phyloP scores from a whole-genome alignment of 2,329 filamentous ascomycete species.

The Fusarium nanum region DNA sequence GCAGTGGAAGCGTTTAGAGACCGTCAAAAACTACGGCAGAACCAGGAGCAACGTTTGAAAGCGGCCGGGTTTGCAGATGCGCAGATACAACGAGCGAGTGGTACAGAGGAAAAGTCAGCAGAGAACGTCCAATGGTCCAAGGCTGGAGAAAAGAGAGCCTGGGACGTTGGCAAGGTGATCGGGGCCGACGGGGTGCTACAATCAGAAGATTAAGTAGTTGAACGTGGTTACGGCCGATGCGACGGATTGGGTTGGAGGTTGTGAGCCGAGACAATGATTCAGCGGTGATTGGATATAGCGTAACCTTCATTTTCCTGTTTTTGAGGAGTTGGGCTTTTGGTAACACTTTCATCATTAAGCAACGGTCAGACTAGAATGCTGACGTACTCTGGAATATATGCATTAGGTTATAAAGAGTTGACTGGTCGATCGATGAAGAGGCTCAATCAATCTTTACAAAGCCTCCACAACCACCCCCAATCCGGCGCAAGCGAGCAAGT shows the following conservation, averaged over 20 bases:
- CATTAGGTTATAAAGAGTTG: slow-evolving; percentile 8
- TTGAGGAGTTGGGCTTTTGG: slow-evolving; percentile 10
- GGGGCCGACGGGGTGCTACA: slow-evolving; percentile 29
- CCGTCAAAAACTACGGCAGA: slow-evolving; percentile 79
- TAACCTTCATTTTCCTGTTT: slow-evolving; percentile 19
- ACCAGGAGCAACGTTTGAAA: slow-evolving; percentile 79
- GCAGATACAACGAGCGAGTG: slow-evolving; percentile 72
- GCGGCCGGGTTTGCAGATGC: slow-evolving; percentile 82
- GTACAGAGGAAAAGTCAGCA: slow-evolving; percentile 66
- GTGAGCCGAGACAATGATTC: slow-evolving; percentile 15
- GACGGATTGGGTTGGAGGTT: slow-evolving; percentile 15
- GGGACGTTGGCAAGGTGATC: slow-evolving; percentile 66
- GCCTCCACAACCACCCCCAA: slow-evolving; percentile 10
- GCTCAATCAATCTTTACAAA: not conserved
- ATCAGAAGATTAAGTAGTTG: slow-evolving; percentile 16
- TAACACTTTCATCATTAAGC: not conserved
- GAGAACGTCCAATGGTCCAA: slow-evolving; percentile 80
- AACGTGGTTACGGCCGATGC: slow-evolving; percentile 1
- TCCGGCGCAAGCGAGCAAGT: slow-evolving; percentile 12
- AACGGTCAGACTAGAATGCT: not conserved
- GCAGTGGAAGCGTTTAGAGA: slow-evolving; percentile 82
- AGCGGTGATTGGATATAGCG: slow-evolving; percentile 29
- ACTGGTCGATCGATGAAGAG: slow-evolving; percentile 1
- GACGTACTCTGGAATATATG: not conserved
- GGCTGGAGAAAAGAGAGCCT: slow-evolving; percentile 71